Evolutionary conservation across 2,329 filamentous ascomycete genomes (phyloP), one percentile per base, ranked within the genome.

Genomic region (Colletotrichum graminicola): DNA sequence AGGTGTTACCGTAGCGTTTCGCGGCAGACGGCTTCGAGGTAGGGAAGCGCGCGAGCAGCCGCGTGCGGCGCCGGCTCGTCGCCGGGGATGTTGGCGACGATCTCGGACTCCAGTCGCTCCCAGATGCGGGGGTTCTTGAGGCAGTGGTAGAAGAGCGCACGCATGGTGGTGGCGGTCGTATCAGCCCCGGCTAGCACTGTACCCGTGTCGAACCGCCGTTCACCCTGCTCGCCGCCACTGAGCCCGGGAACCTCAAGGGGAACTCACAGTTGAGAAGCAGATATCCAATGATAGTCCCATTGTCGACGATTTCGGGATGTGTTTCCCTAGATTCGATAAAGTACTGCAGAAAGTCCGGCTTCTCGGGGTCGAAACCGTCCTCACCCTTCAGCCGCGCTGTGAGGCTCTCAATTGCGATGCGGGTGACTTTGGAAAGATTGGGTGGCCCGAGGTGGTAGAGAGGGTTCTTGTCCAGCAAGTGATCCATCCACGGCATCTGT

Each of bases 1-100:
- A 87, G 86, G 73, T 87, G 84, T 14, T 87, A 76, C 3, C 87
- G 82, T 73, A 85, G 77, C 0, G 84, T 81, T 75, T 90, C 88
- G 26, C 83, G 84, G 26, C 89, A 80, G 2, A 87, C 83, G 3
- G 87, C 87, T 54, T 85, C 80, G 12, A 89, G 82, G 75, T 88
- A 85, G 23, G 78, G 79, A 14, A 82, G 77, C 34, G 75, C 76
- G 34, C 74, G 79, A 45, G 78, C 71, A 12, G 79, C 78, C 2
- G 67, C 74, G 54, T 82, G 77, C 5, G 68, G 32, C 6, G 56
- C 49, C 7, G 68, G 52, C 14, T 43, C 61, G 16, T 66, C 41
- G 6, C 34, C 23, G 10, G 63, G 34, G 26, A 71, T 57, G 21
- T 36, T 62, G 18, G 36, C 21, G 5, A 54, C 21, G 32, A 87